Base-by-base conservation (phyloP, 1,284 basidiomycete genomes). In the Lentinula novae-zelandiae region DNA sequence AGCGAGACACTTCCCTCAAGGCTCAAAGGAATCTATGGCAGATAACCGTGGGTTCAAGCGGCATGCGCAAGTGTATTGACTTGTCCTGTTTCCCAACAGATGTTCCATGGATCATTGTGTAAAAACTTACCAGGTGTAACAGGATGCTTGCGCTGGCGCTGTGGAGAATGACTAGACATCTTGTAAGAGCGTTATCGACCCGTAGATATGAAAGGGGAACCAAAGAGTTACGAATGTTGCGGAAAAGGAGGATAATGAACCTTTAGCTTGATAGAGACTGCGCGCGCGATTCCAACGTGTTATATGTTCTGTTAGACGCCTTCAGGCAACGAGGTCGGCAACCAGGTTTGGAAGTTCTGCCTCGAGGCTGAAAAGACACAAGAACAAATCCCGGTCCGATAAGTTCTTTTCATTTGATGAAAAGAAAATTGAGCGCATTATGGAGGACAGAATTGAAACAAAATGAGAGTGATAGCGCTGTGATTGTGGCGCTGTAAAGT, bases 121-220 rank as follows among this genome's bases (percentile, higher is more conserved):
- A 44, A 6, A 56, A 46, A 71, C 74, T 64, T 59, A 78, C 80
- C 74, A 71, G 77, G 76, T 53, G 72, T 67, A 17, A 65, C 64
- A 42, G 73, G 63, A 64, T 71, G 72, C 67, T 77, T 81, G 68
- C 80, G 73, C 65, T 73, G 76, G 68, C 85, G 81, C 68, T 85
- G 84, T 20, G 83, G 82, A 55, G 85, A 85, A 68, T 83, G 82
- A 66, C 76, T 83, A 54, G 86, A 78, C 86, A 63, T 66, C 48
- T 65, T 60, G 48, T 49, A 31, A 17, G 17, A 39, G 12, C 44
- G 34, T 22, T 61, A 55, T 63, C 63, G 60, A 57, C 13, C 55
- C 39, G 46, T 27, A 34, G 52, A 60, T 46, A 66, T 17, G 60
- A 60, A 64, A 62, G 36, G 48, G 61, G 55, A 60, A 58, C 60